Conservation (phyloP, 2,329 filamentous ascomycete genomes). For the Fusarium bulbicola region DNA sequence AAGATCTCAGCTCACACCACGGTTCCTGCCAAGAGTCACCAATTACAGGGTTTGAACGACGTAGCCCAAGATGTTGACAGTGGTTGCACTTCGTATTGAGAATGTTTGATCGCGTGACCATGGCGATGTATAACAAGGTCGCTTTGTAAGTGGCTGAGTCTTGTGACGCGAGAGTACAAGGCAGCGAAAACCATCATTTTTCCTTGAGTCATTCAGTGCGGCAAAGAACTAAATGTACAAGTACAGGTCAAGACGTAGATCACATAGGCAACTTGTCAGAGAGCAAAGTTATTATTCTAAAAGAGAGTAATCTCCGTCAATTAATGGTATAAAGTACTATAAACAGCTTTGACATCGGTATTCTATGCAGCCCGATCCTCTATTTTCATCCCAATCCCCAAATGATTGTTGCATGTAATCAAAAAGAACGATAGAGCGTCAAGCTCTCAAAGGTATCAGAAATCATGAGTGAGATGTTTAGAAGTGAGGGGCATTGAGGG, state of each 20-base stretch:
- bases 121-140: neutral
- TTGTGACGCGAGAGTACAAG: neutral
- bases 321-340: conserved; percentile 27
- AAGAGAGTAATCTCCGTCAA: conserved; percentile 21
- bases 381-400: conserved; percentile 5
- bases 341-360: conserved; percentile 2
- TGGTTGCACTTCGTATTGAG: neutral
- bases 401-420: neutral
- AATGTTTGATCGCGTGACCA: neutral
- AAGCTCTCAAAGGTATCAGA: conserved; percentile 10
- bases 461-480: conserved; percentile 4
- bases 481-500: conserved; percentile 53
- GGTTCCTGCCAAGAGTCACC: neutral
- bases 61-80: neutral
- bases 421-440: conserved; percentile 12
- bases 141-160: neutral
- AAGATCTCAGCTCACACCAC: neutral
- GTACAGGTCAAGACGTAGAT: neutral
- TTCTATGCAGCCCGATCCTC: conserved; percentile 25
- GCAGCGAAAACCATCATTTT: neutral
- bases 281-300: neutral
- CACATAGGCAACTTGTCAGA: neutral
- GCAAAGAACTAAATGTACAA: too few species aligned
- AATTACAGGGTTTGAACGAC: neutral
- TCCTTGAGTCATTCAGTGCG: neutral